A percentile compares a stretch with the other conserved stretches of the same genome.
These are phyloP conservation scores for Vitis rupestris DNA, from an alignment of 164 flowering plant genomes.

Conservation along the genomic window DNA sequence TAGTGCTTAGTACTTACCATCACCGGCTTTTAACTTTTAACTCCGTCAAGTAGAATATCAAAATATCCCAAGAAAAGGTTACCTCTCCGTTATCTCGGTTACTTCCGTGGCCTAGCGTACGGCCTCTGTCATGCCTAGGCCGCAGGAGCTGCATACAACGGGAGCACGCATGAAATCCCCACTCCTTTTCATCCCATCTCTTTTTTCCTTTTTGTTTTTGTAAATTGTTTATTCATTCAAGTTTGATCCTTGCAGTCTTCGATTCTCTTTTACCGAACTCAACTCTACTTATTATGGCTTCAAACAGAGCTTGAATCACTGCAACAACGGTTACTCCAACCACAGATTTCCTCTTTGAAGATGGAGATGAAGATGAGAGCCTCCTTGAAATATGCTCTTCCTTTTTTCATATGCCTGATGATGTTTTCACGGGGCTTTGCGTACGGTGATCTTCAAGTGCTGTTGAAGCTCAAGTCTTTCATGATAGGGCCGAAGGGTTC, in stretches of 20 bases:
- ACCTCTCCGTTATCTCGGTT: background rate
- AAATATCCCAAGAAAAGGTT: background rate
- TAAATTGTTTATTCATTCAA: slow-evolving; percentile 8
- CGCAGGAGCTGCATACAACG: no score
- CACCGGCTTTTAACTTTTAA: background rate
- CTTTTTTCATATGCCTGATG: slow-evolving; percentile 5
- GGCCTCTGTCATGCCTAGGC: background rate
- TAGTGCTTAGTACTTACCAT: background rate
- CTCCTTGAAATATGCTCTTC: background rate
- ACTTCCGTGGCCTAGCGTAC: no score
- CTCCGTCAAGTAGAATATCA: background rate
- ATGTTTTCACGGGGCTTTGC: slow-evolving; percentile 3
- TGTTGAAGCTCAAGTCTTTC: slow-evolving; percentile 56
- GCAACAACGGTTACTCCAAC: background rate
- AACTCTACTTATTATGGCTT: slow-evolving; percentile 1
- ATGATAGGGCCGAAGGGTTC: slow-evolving; percentile 37
- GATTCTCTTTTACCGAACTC: slow-evolving; percentile 11
- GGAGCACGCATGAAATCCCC: background rate
- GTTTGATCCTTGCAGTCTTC: slow-evolving; percentile 14
- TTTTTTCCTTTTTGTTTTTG: background rate
- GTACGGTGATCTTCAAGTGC: slow-evolving; percentile 38
- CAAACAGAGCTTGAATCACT: background rate
- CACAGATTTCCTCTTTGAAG: background rate
- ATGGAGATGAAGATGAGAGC: background rate
- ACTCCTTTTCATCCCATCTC: background rate